Evolutionary conservation across 306 rosid genomes (phyloP).

Genomic region (Comarum palustre): DNA sequence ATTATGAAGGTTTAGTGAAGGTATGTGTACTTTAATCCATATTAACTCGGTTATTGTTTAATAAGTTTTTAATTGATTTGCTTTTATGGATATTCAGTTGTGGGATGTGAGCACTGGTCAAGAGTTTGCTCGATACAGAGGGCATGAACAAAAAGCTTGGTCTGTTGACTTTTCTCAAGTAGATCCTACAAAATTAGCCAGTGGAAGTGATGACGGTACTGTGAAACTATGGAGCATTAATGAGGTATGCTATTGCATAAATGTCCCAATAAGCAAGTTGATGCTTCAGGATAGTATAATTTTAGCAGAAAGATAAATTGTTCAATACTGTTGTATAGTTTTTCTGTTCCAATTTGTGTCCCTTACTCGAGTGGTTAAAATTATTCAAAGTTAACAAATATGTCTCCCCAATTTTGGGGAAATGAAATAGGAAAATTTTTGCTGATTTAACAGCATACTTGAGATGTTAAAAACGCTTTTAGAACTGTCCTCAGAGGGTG

Average conservation of each 20-base stretch:
- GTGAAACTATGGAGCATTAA: conserved; percentile 87
- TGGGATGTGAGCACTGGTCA: conserved; percentile 96
- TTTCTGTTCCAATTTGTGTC: neutral
- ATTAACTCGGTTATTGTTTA: neutral
- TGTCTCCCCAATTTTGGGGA: neutral
- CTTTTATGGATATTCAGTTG: conserved; percentile 58
- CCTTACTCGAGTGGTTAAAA: neutral
- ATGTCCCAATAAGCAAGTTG: neutral
- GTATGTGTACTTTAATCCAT: conserved; percentile 41
- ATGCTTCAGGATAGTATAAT: neutral
- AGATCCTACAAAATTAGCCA: conserved; percentile 88
- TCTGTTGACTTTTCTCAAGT: conserved; percentile 84
- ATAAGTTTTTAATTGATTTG: conserved; percentile 19
- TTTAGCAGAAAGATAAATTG: neutral
- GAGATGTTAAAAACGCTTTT: neutral
- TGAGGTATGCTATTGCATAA: conserved; percentile 54
- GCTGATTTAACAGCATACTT: neutral
- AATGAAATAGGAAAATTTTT: neutral
- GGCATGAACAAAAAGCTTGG: conserved; percentile 89
- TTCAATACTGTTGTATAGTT: neutral
- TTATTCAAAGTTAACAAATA: neutral
- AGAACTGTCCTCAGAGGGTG: neutral
- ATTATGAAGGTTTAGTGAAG: conserved; percentile 85
- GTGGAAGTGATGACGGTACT: conserved; percentile 87
- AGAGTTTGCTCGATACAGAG: conserved; percentile 63